Conservation (phyloP, 192 early-diverging fungal species). For the Backusella macrospora region DNA sequence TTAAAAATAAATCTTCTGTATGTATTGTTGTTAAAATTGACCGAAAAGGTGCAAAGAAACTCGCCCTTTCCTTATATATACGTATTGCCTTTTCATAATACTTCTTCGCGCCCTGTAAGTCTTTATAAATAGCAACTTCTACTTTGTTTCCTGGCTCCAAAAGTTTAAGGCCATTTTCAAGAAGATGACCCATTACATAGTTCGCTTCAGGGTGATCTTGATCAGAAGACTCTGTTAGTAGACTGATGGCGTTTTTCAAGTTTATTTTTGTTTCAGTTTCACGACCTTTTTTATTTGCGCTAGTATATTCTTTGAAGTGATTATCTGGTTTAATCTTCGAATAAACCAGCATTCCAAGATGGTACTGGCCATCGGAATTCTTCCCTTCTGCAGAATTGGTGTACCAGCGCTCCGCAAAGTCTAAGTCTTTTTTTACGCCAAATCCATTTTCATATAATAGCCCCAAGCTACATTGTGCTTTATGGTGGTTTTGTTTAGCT, state of each 20-base stretch:
- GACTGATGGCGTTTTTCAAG: neutral
- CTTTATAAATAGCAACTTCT: neutral
- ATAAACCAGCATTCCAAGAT: neutral
- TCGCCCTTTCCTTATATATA: neutral
- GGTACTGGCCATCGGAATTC: neutral
- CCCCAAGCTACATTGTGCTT: neutral
- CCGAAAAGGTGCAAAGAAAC: neutral
- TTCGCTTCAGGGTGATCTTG: neutral
- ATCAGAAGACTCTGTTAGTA: neutral
- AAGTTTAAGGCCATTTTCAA: neutral
- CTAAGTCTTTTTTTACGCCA: neutral
- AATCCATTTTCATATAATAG: neutral
- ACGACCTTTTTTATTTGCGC: no score
- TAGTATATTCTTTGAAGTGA: neutral
- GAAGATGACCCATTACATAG: neutral
- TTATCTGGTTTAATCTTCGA: neutral
- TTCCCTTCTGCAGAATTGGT: neutral
- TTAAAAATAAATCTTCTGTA: neutral
- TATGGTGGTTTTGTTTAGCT: neutral
- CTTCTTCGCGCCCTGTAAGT: neutral
- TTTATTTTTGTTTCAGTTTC: no score
- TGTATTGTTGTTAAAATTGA: neutral
- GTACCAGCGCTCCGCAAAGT: neutral
- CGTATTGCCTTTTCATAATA: neutral
- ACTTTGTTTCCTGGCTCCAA: neutral